These are phyloP conservation scores for Geosmithia putterillii DNA, from an alignment of 2,329 filamentous ascomycete species.

Conservation along the genomic window DNA sequence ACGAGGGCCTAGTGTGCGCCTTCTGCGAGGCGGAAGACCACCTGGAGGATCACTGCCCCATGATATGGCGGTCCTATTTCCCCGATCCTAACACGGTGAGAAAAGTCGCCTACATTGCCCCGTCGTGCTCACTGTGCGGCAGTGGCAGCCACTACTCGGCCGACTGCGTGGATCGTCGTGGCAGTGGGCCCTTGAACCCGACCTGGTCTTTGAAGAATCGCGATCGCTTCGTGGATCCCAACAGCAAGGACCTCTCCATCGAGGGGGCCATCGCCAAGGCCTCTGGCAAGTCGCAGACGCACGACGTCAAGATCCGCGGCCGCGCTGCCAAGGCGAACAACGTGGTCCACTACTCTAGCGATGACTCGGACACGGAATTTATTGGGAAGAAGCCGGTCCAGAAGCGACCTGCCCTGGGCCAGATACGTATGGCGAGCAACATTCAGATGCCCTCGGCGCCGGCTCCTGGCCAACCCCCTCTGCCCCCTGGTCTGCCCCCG, in stretches of 20 bases:
- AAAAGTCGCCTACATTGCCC: conserved; percentile 35
- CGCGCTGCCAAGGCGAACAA: conserved; percentile 21
- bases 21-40: conserved; percentile 46
- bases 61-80: conserved; percentile 46
- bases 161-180: conserved; percentile 31
- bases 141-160: conserved; percentile 39
- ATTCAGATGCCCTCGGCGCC: conserved; percentile 20
- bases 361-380: conserved; percentile 32
- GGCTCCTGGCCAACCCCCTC: conserved; percentile 18
- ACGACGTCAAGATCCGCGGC: conserved; percentile 19
- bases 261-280: conserved; percentile 10
- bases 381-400: conserved; percentile 20
- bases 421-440: conserved; percentile 26
- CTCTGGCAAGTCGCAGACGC: conserved; percentile 5
- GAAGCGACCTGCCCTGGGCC: conserved; percentile 15
- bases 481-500: conserved; percentile 16
- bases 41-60: conserved; percentile 44
- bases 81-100: conserved; percentile 24
- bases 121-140: conserved; percentile 46
- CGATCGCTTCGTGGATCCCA: conserved; percentile 34
- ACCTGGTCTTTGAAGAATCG: conserved; percentile 42
- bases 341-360: conserved; percentile 28
- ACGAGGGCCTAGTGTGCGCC: conserved; percentile 45
- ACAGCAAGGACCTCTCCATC: conserved; percentile 26
- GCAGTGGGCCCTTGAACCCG: conserved; percentile 15